Conservation (phyloP, 2,329 filamentous ascomycete species). For the Periconia macrospinosa region DNA sequence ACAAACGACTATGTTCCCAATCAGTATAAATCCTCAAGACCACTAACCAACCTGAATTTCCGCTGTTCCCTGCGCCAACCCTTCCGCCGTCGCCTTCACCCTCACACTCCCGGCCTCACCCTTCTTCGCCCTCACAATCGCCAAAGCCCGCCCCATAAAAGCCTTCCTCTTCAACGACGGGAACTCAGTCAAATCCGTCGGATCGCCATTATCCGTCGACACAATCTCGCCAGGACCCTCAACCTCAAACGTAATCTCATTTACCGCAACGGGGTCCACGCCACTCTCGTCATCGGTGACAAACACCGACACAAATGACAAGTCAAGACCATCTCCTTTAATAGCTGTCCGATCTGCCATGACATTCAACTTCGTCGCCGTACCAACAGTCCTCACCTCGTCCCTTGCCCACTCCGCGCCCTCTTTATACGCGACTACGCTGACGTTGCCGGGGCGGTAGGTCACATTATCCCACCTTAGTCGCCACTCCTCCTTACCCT, state of each 20-base stretch:
- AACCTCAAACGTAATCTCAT: constrained; percentile 42
- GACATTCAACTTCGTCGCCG: constrained; percentile 42
- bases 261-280: constrained; percentile 48
- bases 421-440: constrained; percentile 53
- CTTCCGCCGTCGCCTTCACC: constrained; percentile 19
- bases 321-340: constrained; percentile 47
- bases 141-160: constrained; percentile 28
- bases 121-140: constrained; percentile 22
- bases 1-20: too few relatives aligned
- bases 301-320: constrained; percentile 51
- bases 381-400: constrained; percentile 47
- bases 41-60: not conserved
- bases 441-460: constrained; percentile 53
- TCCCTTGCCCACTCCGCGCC: constrained; percentile 52
- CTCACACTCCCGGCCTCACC: constrained; percentile 11
- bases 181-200: constrained; percentile 27
- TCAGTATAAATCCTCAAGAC: constrained; percentile 1
- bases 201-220: constrained; percentile 25
- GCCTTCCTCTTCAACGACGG: constrained; percentile 23
- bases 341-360: constrained; percentile 48
- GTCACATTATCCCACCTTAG: constrained; percentile 57
- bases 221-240: constrained; percentile 23
- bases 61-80: constrained; percentile 4
- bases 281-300: constrained; percentile 51
- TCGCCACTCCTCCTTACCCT: constrained; percentile 46